These are phyloP conservation scores for Avena sativa DNA, from an alignment of 176 grass and related monocot genomes.

Conservation along the genomic window DNA sequence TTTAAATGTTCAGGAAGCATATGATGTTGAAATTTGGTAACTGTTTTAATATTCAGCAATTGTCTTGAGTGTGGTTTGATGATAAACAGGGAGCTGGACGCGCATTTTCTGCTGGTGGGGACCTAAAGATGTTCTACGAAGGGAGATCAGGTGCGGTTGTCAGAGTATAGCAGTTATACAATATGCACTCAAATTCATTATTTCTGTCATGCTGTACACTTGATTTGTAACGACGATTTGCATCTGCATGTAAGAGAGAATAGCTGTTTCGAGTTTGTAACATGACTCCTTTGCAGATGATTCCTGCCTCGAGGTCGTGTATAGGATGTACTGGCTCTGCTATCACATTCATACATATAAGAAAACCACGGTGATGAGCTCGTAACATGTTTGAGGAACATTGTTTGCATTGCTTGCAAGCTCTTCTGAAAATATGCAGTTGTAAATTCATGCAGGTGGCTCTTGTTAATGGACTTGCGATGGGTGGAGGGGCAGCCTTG, in stretches of 20 bases:
- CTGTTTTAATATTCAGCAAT: not conserved
- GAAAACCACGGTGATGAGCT: conserved; percentile 64
- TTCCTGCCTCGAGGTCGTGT: conserved; percentile 90
- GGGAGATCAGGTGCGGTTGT: conserved; percentile 70
- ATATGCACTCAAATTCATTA: not conserved
- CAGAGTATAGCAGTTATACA: not conserved
- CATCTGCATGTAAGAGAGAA: not conserved
- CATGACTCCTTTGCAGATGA: conserved; percentile 62
- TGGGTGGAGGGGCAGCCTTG: conserved; percentile 90
- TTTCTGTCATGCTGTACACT: not conserved
- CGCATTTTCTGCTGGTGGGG: conserved; percentile 92
- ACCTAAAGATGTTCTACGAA: conserved; percentile 99
- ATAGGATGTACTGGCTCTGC: conserved; percentile 99
- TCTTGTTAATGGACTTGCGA: conserved; percentile 90
- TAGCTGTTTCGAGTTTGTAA: not conserved
- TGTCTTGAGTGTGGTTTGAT: conserved; percentile 28
- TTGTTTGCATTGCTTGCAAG: not conserved
- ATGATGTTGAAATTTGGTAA: not conserved
- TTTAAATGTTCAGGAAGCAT: not conserved
- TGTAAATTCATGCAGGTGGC: conserved; percentile 57
- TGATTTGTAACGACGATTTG: not conserved
- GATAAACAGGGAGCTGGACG: conserved; percentile 73
- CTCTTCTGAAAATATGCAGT: conserved; percentile 7
- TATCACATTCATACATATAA: conserved; percentile 97
- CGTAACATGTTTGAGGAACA: not conserved